Percentiles rank a stretch among this genome's conserved stretches.
Evolutionary conservation across 2,329 filamentous ascomycete species (phyloP).

Genomic region (Sclerotinia minor): DNA sequence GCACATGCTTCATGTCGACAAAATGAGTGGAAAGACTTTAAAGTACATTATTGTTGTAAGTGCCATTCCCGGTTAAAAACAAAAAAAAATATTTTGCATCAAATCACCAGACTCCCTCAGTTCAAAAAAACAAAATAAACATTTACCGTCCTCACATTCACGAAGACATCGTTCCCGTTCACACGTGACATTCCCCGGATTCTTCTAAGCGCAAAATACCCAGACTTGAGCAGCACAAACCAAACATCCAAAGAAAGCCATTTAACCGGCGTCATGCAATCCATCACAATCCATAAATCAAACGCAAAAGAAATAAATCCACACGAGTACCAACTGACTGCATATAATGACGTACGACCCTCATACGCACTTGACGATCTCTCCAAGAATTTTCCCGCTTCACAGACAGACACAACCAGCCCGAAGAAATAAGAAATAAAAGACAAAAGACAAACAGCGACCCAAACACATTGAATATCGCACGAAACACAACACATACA

Average conservation of each 20-base stretch:
- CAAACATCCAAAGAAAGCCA: slow-evolving; percentile 1
- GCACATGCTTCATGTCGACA: neutral
- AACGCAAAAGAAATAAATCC: neutral
- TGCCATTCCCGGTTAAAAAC: neutral
- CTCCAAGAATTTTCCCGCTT: neutral
- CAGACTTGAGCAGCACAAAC: slow-evolving; percentile 1
- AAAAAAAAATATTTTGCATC: neutral
- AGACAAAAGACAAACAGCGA: neutral
- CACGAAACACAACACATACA: neutral
- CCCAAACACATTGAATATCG: neutral
- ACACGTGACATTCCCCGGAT: neutral
- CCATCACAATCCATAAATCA: neutral
- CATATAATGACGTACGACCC: neutral
- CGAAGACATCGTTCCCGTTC: neutral
- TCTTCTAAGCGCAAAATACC: neutral
- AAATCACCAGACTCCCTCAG: slow-evolving; percentile 35
- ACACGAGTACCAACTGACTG: neutral
- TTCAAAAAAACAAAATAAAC: neutral
- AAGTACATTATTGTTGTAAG: neutral
- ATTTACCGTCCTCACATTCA: neutral
- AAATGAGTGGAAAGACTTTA: neutral
- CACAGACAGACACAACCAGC: neutral
- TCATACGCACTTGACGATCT: neutral
- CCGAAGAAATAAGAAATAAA: neutral
- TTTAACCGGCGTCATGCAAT: neutral